Base-by-base conservation (phyloP, 176 grass and related monocot species). In the Avena eriantha region DNA sequence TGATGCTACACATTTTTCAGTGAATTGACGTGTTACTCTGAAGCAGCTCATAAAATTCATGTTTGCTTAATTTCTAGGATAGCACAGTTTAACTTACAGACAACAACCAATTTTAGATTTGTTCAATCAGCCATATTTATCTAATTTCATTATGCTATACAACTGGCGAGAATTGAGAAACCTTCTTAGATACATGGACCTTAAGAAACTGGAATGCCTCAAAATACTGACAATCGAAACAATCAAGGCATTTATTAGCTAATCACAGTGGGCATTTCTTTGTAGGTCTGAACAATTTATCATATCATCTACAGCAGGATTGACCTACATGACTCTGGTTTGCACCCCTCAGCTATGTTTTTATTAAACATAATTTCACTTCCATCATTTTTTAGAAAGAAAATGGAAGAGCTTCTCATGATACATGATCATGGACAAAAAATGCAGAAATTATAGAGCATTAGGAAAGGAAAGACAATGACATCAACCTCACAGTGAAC, bases 361-460 rank as follows among this genome's bases (percentile, higher is more conserved):
- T 77, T 35, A 17, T 54, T 51, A 17, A 70, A 77, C 50, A 55
- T 8, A 4, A 33, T 17, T 63, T 82, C 60, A 77, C 0, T n/a
- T 84, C 18, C 31, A 60, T 13, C 46, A 54, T 53, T 31, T 41
- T 72, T 18, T 47, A 63, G 54, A 70, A 46, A 46, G 16, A 69
- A 70, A 82, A 71, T 17, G 48, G 61, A 70, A 17, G 29, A 76
- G 63, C 47, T 53, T 67, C 29, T 11, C 5, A 34, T 74, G 69
- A 57, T 65, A 31, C 22, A 63, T 41, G 39, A 39, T 5, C 24
- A 82, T 15, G 8, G 7, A 16, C 48, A 76, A 39, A 63, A 6
- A 89, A 76, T 64, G 29, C 54, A 65, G 7, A 54, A 77, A 51
- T 45, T 45, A 10, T 59, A 80, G 23, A 57, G 57, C 23, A 24